A percentile compares a stretch with the other conserved stretches of the same genome.
Conservation (phyloP, 2,329 filamentous ascomycete genomes). For the Trichoderma aggressivum region DNA sequence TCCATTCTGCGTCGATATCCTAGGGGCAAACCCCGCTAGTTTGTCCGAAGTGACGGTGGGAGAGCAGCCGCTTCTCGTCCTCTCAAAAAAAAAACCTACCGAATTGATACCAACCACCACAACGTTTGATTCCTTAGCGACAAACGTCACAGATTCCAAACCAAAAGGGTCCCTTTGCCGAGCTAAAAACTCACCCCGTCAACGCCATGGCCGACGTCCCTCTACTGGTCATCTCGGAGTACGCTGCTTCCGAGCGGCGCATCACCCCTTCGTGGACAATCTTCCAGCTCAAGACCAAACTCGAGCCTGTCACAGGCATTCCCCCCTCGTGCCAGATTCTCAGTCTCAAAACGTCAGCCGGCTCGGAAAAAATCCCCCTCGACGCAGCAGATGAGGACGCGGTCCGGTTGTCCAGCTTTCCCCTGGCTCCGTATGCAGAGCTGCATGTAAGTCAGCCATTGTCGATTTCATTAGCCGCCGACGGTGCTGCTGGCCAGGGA, state of each 20-base stretch:
- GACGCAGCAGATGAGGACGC: slow-evolving; percentile 71
- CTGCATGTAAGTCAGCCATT: slow-evolving; percentile 63
- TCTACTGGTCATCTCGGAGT: slow-evolving; percentile 71
- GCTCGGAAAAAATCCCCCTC: slow-evolving; percentile 60
- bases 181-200: slow-evolving; percentile 24
- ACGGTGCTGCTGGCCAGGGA: background rate
- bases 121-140: background rate
- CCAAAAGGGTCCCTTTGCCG: background rate
- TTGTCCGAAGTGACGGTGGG: slow-evolving; percentile 15
- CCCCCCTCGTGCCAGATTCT: slow-evolving; percentile 77
- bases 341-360: slow-evolving; percentile 58
- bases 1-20: background rate
- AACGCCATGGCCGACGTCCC: slow-evolving; percentile 65
- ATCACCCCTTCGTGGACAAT: slow-evolving; percentile 92
- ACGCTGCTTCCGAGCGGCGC: slow-evolving; percentile 79
- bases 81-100: background rate
- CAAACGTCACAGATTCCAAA: background rate
- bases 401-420: slow-evolving; percentile 60
- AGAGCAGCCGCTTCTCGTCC: background rate
- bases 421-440: slow-evolving; percentile 71
- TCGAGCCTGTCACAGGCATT: slow-evolving; percentile 90
- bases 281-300: slow-evolving; percentile 74
- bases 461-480: slow-evolving; percentile 21
- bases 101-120: background rate
- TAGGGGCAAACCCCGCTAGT: slow-evolving; percentile 19